These are phyloP conservation scores for Trichopus zeylanicus DNA, from an alignment of 116 monocot genomes.

Conservation along the genomic window DNA sequence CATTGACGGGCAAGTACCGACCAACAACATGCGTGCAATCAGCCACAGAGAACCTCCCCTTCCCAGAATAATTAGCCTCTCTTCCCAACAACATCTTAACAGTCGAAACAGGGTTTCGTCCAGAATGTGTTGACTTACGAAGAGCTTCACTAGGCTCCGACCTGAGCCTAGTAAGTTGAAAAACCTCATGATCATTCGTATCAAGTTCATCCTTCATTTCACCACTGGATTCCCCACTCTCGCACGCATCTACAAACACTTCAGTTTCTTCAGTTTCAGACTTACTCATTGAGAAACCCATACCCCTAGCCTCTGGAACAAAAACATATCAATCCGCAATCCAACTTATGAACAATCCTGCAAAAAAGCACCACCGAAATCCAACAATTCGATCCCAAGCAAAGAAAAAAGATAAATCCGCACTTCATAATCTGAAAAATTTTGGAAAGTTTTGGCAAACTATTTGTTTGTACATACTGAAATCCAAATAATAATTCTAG, in stretches of 20 bases:
- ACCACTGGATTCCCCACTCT: neutral
- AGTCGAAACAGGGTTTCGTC: constrained; percentile 33
- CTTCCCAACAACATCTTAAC: constrained; percentile 57
- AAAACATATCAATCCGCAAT: too few species aligned
- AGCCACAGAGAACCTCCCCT: constrained; percentile 51
- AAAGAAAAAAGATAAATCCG: too few species aligned
- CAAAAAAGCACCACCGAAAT: too few species aligned
- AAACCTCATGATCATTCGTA: constrained; percentile 37
- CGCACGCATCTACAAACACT: neutral
- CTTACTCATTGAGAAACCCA: too few species aligned
- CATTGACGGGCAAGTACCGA: constrained; percentile 58
- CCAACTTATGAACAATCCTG: too few species aligned
- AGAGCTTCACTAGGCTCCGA: constrained; percentile 42
- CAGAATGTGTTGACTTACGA: constrained; percentile 15
- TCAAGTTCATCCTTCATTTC: constrained; percentile 1
- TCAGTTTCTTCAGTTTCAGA: too few species aligned
- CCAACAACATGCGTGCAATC: constrained; percentile 65
- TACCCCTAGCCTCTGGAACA: too few species aligned
- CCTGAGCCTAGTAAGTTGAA: constrained; percentile 52
- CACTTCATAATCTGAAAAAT: too few species aligned
- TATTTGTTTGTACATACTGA: too few species aligned
- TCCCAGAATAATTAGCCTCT: constrained; percentile 58
- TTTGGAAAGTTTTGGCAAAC: too few species aligned
- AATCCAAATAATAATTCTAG: too few species aligned
- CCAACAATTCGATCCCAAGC: too few species aligned